Percentiles rank a stretch among this genome's conserved stretches.
These are phyloP conservation scores for Pseudogymnoascus sp. DNA, from an alignment of 2,329 filamentous ascomycete genomes.

Conservation along the genomic window DNA sequence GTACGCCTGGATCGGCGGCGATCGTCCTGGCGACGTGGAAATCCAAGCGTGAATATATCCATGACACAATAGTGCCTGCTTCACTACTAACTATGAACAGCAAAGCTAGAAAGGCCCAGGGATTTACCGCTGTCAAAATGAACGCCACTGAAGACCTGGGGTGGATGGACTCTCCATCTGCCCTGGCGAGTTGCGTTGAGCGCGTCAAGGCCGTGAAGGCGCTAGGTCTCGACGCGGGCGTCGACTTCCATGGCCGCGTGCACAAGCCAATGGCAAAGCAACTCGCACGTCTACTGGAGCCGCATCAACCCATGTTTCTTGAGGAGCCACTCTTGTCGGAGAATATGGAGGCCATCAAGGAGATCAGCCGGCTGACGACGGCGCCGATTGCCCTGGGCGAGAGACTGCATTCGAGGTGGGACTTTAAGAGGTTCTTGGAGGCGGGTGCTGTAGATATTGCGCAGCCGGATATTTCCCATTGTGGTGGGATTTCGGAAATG, in stretches of 20 bases:
- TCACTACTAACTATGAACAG: conserved; percentile 29
- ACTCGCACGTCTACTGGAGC: conserved; percentile 57
- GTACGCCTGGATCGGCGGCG: conserved; percentile 73
- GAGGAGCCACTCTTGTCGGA: conserved; percentile 67
- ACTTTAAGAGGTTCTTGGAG: conserved; percentile 64
- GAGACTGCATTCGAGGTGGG: conserved; percentile 63
- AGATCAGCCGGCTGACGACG: conserved; percentile 47
- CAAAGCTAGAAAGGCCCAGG: conserved; percentile 49
- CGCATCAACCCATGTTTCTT: conserved; percentile 64
- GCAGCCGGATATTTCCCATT: conserved; percentile 65
- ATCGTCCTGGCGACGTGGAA: conserved; percentile 59
- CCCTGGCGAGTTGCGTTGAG: conserved; percentile 55
- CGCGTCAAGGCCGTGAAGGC: conserved; percentile 61
- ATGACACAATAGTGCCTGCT: background rate
- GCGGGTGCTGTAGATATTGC: conserved; percentile 60
- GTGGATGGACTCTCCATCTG: conserved; percentile 65
- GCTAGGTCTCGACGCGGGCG: conserved; percentile 61
- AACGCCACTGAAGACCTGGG: conserved; percentile 68
- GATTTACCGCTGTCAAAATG: conserved; percentile 66
- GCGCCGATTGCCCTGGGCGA: conserved; percentile 66
- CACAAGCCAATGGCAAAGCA: conserved; percentile 79
- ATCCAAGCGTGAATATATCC: conserved; percentile 43
- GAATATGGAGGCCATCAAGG: conserved; percentile 56
- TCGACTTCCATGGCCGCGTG: conserved; percentile 71
- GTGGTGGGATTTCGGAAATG: conserved; percentile 65